These are phyloP conservation scores for Mayamaea pseudoterrestris DNA, from an alignment of 108 stramenopile species.

Conservation along the genomic window DNA sequence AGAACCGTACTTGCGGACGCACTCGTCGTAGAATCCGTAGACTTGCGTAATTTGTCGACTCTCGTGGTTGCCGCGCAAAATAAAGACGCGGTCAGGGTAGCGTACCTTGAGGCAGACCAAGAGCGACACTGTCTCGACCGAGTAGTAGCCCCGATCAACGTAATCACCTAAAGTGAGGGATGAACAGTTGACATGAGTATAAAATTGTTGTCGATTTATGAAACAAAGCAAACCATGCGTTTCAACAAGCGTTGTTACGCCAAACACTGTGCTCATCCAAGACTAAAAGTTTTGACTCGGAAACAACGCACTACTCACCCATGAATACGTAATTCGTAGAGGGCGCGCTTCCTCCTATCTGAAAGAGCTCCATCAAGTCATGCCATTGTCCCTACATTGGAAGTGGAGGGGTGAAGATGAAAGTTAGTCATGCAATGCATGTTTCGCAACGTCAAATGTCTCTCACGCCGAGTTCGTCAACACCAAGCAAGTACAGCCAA, in stretches of 20 bases:
- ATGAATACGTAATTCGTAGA: conserved; percentile 98
- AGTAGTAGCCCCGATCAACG: conserved; percentile 97
- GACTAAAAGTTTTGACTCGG: no score
- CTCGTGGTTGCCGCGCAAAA: conserved; percentile 92
- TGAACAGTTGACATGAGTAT: no score
- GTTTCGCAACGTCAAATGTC: no score
- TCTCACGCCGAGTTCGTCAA: no score
- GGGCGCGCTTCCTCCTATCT: conserved; percentile 89
- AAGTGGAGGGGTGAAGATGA: no score
- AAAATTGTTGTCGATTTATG: no score
- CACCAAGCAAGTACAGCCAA: no score
- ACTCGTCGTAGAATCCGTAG: conserved; percentile 99
- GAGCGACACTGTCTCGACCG: conserved; percentile 92
- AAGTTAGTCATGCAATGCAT: conserved; percentile 4
- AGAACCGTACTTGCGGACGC: conserved; percentile 96
- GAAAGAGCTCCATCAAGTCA: conserved; percentile 88
- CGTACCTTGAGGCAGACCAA: conserved; percentile 93
- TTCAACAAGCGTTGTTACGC: no score
- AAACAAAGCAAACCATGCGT: no score
- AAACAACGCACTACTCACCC: no score
- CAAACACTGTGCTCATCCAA: no score
- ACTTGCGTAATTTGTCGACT: conserved; percentile 94
- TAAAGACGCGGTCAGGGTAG: conserved; percentile 88
- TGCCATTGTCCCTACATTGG: conserved; percentile 94
- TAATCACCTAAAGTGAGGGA: no score